These are phyloP conservation scores for Penicillium robsamsonii DNA, from an alignment of 495 filamentous ascomycete genomes.

Conservation along the genomic window DNA sequence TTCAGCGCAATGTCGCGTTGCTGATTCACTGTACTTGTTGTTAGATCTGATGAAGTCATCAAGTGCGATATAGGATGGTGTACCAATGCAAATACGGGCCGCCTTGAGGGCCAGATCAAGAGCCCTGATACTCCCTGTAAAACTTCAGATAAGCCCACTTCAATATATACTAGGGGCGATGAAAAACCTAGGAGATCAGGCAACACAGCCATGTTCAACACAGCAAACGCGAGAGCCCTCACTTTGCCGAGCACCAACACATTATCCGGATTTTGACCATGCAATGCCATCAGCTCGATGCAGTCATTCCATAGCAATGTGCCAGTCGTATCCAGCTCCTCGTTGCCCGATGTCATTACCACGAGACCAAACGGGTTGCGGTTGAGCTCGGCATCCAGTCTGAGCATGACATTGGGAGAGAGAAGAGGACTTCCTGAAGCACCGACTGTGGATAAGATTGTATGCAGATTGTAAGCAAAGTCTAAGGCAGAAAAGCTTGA, in stretches of 20 bases:
- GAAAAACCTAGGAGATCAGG: not conserved
- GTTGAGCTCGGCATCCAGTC: not conserved
- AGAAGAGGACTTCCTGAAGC: not conserved
- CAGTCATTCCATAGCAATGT: constrained; percentile 39
- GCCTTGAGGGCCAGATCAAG: constrained; percentile 67
- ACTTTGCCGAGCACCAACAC: not conserved
- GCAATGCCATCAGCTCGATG: constrained; percentile 6
- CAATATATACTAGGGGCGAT: not conserved
- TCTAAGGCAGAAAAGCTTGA: not conserved
- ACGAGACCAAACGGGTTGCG: not conserved
- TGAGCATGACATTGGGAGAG: not conserved
- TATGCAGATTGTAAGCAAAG: not conserved
- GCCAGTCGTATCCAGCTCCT: constrained; percentile 32
- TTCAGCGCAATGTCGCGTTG: constrained; percentile 56
- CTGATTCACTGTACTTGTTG: constrained; percentile 38
- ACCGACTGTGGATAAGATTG: not conserved
- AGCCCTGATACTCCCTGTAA: constrained; percentile 52
- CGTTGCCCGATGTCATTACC: not conserved
- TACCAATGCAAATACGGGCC: constrained; percentile 23
- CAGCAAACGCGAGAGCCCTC: constrained; percentile 61
- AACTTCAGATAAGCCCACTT: not conserved
- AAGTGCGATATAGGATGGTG: too few relatives aligned
- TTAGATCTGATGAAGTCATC: constrained; percentile 16
- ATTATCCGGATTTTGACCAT: not conserved
- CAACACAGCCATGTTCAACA: constrained; percentile 58